These are phyloP conservation scores for Kwoniella sp. DNA, from an alignment of 768 basidiomycete species.

Conservation along the genomic window DNA sequence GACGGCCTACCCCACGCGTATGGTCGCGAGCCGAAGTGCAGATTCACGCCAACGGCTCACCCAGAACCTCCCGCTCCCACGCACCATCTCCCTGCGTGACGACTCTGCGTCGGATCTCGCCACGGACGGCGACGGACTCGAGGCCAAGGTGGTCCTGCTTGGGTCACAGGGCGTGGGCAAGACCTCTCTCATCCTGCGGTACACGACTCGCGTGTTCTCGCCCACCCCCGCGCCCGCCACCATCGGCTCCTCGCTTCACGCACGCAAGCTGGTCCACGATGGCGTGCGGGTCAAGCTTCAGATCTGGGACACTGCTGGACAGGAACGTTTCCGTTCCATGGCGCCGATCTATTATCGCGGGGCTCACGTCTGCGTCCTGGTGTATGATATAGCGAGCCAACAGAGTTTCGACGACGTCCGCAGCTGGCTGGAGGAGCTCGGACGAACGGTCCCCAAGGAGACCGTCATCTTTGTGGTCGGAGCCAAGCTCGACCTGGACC, in stretches of 20 bases:
- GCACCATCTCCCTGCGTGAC: not conserved
- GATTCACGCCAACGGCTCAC: conserved; percentile 21
- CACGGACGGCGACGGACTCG: conserved; percentile 38
- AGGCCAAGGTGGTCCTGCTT: conserved; percentile 47
- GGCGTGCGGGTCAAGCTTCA: conserved; percentile 41
- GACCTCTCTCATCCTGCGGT: conserved; percentile 44
- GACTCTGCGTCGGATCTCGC: conserved; percentile 19
- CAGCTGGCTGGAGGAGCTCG: conserved; percentile 42
- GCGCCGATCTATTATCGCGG: conserved; percentile 48
- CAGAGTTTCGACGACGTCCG: conserved; percentile 40
- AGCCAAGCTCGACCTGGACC: conserved; percentile 34
- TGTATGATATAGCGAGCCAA: conserved; percentile 41
- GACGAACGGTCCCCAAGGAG: conserved; percentile 40
- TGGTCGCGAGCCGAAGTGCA: conserved; percentile 24
- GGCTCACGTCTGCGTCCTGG: conserved; percentile 42
- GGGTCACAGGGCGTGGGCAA: conserved; percentile 47
- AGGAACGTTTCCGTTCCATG: conserved; percentile 46
- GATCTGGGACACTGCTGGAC: conserved; percentile 50
- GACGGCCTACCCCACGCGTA: conserved; percentile 20
- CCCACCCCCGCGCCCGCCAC: conserved; percentile 27
- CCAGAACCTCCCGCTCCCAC: conserved; percentile 7
- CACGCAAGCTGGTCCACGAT: conserved; percentile 42
- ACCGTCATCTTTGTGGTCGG: conserved; percentile 44
- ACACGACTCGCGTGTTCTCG: conserved; percentile 35
- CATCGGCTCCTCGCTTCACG: conserved; percentile 40